Percentiles rank a stretch among this genome's conserved stretches.
Evolutionary conservation across 2,329 filamentous ascomycete genomes (phyloP).

Genomic region (Cladophialophora carrionii): DNA sequence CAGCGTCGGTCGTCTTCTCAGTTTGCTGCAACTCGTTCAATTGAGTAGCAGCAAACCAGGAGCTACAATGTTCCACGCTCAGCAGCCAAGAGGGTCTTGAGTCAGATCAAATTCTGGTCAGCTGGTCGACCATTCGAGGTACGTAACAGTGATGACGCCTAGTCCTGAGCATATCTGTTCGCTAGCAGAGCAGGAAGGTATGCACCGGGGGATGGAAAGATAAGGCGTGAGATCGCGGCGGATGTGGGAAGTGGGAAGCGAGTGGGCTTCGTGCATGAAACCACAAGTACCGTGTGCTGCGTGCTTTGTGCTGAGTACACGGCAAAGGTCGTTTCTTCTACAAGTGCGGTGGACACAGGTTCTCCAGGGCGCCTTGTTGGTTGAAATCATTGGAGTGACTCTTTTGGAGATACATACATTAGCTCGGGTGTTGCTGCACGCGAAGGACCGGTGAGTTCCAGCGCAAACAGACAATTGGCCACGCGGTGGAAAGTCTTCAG

Average conservation of each 20-base stretch:
- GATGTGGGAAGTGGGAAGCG: background rate
- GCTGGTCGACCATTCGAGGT: background rate
- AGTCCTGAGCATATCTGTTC: background rate
- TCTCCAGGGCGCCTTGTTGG: background rate
- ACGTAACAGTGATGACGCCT: background rate
- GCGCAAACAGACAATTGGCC: background rate
- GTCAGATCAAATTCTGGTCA: background rate
- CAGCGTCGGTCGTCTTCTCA: background rate
- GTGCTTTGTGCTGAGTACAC: background rate
- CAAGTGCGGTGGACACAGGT: background rate
- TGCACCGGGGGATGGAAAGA: background rate
- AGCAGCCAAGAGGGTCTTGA: background rate
- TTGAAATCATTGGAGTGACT: background rate
- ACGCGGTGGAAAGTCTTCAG: background rate
- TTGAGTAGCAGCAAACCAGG: background rate
- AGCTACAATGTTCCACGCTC: background rate
- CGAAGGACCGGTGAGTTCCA: background rate
- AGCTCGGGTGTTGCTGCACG: background rate
- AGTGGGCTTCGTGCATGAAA: background rate
- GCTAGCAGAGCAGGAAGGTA: background rate
- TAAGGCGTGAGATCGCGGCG: background rate
- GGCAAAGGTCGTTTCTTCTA: background rate
- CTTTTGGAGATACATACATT: background rate
- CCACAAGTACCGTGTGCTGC: background rate
- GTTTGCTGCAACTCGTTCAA: background rate